These are phyloP conservation scores for Pseudogymnoascus sp. DNA, from an alignment of 2,329 filamentous ascomycete genomes.

Conservation along the genomic window DNA sequence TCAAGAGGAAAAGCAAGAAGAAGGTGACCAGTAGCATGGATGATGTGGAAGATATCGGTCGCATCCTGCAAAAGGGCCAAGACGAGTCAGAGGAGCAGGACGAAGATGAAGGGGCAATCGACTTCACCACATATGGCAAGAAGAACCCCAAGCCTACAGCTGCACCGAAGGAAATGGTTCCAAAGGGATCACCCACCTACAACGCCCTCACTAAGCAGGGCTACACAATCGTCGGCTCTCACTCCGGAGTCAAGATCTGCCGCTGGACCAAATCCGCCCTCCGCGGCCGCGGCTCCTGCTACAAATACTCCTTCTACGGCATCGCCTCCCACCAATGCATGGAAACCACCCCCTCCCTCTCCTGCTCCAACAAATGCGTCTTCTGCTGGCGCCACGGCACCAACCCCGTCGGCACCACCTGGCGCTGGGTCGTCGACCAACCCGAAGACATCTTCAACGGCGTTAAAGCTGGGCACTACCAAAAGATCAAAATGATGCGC, in stretches of 20 bases:
- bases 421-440: conserved; percentile 92
- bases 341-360: conserved; percentile 93
- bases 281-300: conserved; percentile 87
- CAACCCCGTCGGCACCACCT: conserved; percentile 92
- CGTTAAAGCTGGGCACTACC: conserved; percentile 86
- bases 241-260: conserved; percentile 95
- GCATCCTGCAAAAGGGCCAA: conserved; percentile 49
- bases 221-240: conserved; percentile 89
- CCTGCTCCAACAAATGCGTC: conserved; percentile 96
- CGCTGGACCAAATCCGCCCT: conserved; percentile 98
- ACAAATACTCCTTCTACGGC: conserved; percentile 96
- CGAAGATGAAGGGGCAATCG: conserved; percentile 58
- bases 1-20: conserved; percentile 38
- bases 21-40: conserved; percentile 49
- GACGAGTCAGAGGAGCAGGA: conserved; percentile 26
- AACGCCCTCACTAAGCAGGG: conserved; percentile 89
- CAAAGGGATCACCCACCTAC: conserved; percentile 82
- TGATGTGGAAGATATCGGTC: conserved; percentile 80
- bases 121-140: conserved; percentile 72
- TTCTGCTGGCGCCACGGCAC: conserved; percentile 99
- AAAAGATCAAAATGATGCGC: conserved; percentile 95
- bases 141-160: conserved; percentile 37
- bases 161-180: conserved; percentile 82
- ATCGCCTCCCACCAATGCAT: conserved; percentile 96
- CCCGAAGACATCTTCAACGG: conserved; percentile 85